Percentiles rank a stretch among this genome's conserved stretches.
phyloP scores from a whole-genome alignment of 441 rosid genomes.

The Oxalis stricta region DNA sequence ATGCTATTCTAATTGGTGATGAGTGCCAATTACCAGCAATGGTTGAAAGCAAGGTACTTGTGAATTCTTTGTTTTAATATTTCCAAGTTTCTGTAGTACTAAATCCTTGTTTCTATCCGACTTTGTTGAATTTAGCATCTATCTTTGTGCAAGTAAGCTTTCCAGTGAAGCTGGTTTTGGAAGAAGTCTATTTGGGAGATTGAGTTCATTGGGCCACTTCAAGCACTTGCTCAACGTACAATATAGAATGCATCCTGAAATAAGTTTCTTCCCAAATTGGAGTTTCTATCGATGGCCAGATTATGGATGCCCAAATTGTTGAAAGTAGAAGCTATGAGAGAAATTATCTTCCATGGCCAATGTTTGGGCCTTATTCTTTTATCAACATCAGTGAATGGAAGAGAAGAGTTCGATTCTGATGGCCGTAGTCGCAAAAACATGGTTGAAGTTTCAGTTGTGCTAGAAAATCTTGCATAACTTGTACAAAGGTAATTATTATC shows the following conservation, averaged over 20 bases:
- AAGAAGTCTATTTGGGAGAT: constrained; percentile 38
- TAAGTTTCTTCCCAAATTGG: constrained; percentile 30
- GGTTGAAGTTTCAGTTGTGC: constrained; percentile 29
- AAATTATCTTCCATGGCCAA: constrained; percentile 17
- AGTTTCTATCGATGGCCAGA: constrained; percentile 17
- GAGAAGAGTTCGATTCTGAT: constrained; percentile 21
- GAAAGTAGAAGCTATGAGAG: constrained; percentile 8
- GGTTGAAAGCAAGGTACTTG: constrained; percentile 26
- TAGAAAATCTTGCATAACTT: constrained; percentile 16
- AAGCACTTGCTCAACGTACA: constrained; percentile 28
- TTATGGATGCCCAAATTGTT: constrained; percentile 23
- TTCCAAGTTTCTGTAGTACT: neutral
- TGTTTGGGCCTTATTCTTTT: constrained; percentile 38
- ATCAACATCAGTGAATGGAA: constrained; percentile 27
- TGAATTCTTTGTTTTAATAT: too few species aligned
- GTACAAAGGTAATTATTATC: constrained; percentile 22
- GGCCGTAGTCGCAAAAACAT: constrained; percentile 21
- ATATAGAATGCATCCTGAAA: constrained; percentile 45
- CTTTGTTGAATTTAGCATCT: too few species aligned
- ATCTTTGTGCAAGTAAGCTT: too few species aligned
- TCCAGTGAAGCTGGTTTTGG: constrained; percentile 29
- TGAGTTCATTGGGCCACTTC: constrained; percentile 21
- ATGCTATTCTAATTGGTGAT: constrained; percentile 31
- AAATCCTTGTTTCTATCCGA: neutral
- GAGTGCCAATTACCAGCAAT: constrained; percentile 27